phyloP scores from a whole-genome alignment of 1,284 basidiomycete species.

The Meira nashicola region DNA sequence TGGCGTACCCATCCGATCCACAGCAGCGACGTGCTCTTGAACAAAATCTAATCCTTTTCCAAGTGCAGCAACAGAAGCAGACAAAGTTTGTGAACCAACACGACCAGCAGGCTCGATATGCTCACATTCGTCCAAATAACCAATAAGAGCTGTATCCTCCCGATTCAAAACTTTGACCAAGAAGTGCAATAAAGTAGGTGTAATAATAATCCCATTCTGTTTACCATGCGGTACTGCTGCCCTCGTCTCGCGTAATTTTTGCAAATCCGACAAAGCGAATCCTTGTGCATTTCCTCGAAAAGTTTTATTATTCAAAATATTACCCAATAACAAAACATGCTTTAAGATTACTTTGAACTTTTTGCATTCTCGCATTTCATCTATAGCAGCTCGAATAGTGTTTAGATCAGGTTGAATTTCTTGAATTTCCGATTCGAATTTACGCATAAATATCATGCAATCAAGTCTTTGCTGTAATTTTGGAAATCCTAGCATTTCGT shows the following conservation, averaged over 20 bases:
- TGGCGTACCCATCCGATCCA: slow-evolving; percentile 25
- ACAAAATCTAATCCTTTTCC: slow-evolving; percentile 25
- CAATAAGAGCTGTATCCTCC: slow-evolving; percentile 64
- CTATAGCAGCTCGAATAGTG: slow-evolving; percentile 68
- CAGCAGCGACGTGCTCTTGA: slow-evolving; percentile 21
- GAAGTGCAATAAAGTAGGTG: slow-evolving; percentile 82
- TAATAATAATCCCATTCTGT: slow-evolving; percentile 53
- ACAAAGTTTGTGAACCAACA: slow-evolving; percentile 29
- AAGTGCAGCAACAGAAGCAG: slow-evolving; percentile 22
- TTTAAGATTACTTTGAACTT: slow-evolving; percentile 68
- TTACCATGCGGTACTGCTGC: slow-evolving; percentile 61
- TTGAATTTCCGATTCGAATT: slow-evolving; percentile 73
- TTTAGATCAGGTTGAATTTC: slow-evolving; percentile 78
- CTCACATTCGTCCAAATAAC: slow-evolving; percentile 75
- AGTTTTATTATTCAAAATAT: slow-evolving; percentile 72
- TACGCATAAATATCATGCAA: slow-evolving; percentile 75
- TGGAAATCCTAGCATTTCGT: slow-evolving; percentile 73
- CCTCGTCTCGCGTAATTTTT: slow-evolving; percentile 81
- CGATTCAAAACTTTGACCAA: slow-evolving; percentile 70
- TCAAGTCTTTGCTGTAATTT: slow-evolving; percentile 68
- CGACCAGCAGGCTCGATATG: slow-evolving; percentile 68
- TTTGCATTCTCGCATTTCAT: slow-evolving; percentile 66
- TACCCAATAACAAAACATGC: slow-evolving; percentile 68
- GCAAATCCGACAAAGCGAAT: slow-evolving; percentile 73
- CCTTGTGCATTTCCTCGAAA: slow-evolving; percentile 78